Conservation (phyloP, 2,329 filamentous ascomycete species). For the Fusarium sororula region DNA sequence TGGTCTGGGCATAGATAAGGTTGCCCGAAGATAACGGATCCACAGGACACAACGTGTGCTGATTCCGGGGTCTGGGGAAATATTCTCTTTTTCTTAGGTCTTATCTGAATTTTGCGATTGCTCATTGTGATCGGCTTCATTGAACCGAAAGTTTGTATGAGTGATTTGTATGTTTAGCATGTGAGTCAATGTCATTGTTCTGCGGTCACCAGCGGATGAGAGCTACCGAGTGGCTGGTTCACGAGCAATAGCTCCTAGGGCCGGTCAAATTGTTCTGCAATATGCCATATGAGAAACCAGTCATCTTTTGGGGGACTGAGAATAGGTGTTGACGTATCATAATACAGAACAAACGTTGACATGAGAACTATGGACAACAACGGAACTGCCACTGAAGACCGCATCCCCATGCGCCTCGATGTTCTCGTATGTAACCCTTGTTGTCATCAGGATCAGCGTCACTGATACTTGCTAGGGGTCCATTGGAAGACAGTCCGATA, state of each 20-base stretch:
- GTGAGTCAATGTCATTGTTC: neutral
- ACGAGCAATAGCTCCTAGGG: too few relatives aligned
- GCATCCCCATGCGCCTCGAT: rapidly evolving
- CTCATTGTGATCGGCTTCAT: neutral
- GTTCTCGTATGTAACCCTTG: neutral
- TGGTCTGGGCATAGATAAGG: neutral
- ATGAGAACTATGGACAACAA: neutral
- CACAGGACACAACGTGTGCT: neutral
- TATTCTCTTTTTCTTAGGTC: neutral
- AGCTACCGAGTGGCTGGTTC: neutral
- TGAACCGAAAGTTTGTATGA: neutral
- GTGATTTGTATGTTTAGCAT: neutral
- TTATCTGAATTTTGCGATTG: neutral
- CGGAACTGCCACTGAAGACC: too few relatives aligned
- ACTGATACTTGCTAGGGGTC: neutral
- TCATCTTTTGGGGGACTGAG: too few relatives aligned
- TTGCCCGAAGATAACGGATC: neutral
- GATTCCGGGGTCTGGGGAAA: neutral
- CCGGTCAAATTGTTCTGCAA: rapidly evolving
- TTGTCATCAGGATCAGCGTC: rapidly evolving
- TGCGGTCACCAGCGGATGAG: neutral
- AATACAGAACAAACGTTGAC: neutral
- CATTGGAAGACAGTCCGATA: neutral
- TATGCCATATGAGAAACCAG: too few relatives aligned
- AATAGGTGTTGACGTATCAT: neutral